phyloP scores from a whole-genome alignment of 1,284 basidiomycete genomes.

The Austroboletus novae-zelandiae region DNA sequence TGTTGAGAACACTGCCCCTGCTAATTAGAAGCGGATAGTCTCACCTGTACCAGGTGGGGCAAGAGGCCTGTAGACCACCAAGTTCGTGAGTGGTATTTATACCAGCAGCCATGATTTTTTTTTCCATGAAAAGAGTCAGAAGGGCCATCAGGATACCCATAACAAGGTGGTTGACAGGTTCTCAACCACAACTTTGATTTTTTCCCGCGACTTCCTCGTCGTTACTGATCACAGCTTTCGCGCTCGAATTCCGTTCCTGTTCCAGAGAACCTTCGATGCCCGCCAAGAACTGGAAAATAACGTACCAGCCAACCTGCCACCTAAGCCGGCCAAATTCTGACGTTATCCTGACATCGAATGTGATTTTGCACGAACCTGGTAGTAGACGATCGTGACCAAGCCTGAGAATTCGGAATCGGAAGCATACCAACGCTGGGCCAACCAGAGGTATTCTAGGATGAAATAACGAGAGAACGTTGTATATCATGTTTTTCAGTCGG shows the following conservation, averaged over 20 bases:
- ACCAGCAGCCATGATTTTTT: background rate
- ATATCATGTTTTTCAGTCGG: too few relatives aligned
- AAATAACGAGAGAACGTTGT: too few relatives aligned
- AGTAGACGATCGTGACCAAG: too few relatives aligned
- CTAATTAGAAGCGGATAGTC: background rate
- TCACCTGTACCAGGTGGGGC: constrained; percentile 7
- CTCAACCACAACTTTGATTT: background rate
- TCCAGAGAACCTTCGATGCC: background rate
- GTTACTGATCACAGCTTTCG: background rate
- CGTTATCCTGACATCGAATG: too few relatives aligned
- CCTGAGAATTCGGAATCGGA: too few relatives aligned
- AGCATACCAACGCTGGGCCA: too few relatives aligned
- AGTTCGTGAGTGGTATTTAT: background rate
- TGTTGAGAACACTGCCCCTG: background rate
- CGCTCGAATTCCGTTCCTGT: background rate
- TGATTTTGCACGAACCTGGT: too few relatives aligned
- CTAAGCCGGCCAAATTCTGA: too few relatives aligned
- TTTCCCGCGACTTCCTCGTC: background rate
- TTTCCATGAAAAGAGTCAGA: background rate
- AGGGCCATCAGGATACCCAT: background rate
- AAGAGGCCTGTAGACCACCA: background rate
- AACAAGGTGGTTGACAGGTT: background rate
- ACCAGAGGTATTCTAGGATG: too few relatives aligned
- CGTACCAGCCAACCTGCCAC: too few relatives aligned
- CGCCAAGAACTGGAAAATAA: too few relatives aligned